Evolutionary conservation across 2,329 filamentous ascomycete species (phyloP), one percentile per base, ranked within the genome.

Genomic region (Ascochyta lentis): DNA sequence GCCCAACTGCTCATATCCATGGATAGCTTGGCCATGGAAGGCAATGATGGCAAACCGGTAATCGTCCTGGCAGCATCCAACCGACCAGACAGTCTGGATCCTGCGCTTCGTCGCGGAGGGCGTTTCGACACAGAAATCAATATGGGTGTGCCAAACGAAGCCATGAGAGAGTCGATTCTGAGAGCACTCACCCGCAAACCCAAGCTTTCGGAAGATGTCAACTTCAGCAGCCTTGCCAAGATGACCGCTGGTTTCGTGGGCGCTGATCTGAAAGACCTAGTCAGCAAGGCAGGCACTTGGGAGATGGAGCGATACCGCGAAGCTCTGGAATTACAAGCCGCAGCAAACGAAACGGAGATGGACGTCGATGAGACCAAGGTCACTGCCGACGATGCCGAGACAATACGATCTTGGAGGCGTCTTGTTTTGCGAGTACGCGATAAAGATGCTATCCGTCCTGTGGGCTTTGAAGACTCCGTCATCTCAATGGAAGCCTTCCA

Each of bases 41-140:
- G 88, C 59, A 88, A 88, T 3, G 86, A 86, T 13, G 87, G 86
- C 3, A 91, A 91, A 69, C 89, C 90, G 1, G 91, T 98, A 8
- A 89, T 98, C 29, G 91, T 96, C 13, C 84, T 98, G 46, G 95
- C 93, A 1, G 95, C 95, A 3, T 97, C 94, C 0, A 96, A 96
- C 72, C 84, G 89, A 33, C 90, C 92, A 0, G 92, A 96, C 68
- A 92, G 89, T 64, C 81, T 99, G 33, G 92, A 98, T 68, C 88
- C 92, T 0, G 87, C 88, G 0, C 78, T 96, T 29, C 84, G 89
- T 66, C 84, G 88, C 73, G 88, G 85, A 49, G 93, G 89, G 9
- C 83, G 88, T 47, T 96, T 96, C 70, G 89, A 91, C 64, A 88
- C 86, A 56, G 93, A 92, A 66, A 89, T 97, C 63, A 92, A 93